Conservation (phyloP, 2,329 filamentous ascomycete genomes). For the Apiospora aurea region DNA sequence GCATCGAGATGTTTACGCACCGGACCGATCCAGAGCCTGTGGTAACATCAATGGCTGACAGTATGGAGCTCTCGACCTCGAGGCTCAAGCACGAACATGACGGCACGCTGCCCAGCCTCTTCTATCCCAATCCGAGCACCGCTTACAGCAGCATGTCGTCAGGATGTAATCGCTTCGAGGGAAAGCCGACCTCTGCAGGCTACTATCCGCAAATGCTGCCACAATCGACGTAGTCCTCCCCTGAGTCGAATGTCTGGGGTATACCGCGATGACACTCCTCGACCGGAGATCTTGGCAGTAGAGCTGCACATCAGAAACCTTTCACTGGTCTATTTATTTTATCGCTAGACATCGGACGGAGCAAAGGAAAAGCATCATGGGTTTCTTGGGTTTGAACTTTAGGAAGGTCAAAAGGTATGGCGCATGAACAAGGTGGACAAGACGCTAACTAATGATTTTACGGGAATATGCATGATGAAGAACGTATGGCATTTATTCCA, state of each 20-base stretch:
- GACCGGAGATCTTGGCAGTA: not conserved
- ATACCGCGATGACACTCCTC: not conserved
- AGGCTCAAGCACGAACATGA: slow-evolving; percentile 62
- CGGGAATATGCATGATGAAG: slow-evolving; percentile 16
- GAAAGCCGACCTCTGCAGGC: slow-evolving; percentile 57
- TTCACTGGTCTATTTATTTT: slow-evolving; percentile 12
- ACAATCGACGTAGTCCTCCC: slow-evolving; percentile 51
- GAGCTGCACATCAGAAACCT: not conserved
- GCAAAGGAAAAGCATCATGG: slow-evolving; percentile 15
- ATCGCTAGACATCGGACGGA: slow-evolving; percentile 14
- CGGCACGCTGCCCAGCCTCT: slow-evolving; percentile 53
- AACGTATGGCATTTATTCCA: slow-evolving; percentile 3
- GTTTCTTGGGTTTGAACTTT: slow-evolving; percentile 9
- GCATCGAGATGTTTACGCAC: slow-evolving; percentile 59
- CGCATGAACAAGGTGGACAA: slow-evolving; percentile 11
- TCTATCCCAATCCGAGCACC: slow-evolving; percentile 45
- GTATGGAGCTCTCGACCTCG: slow-evolving; percentile 39
- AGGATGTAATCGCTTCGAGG: slow-evolving; percentile 59
- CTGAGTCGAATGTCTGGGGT: not conserved
- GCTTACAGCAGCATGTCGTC: slow-evolving; percentile 39
- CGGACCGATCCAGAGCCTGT: slow-evolving; percentile 41
- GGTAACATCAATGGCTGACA: slow-evolving; percentile 41
- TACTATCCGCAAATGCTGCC: slow-evolving; percentile 61
- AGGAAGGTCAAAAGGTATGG: slow-evolving; percentile 16
- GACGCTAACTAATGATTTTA: not conserved